A percentile compares a stretch with the other conserved stretches of the same genome.
phyloP scores from a whole-genome alignment of 495 filamentous ascomycete genomes.

The Aspergillus steynii region DNA sequence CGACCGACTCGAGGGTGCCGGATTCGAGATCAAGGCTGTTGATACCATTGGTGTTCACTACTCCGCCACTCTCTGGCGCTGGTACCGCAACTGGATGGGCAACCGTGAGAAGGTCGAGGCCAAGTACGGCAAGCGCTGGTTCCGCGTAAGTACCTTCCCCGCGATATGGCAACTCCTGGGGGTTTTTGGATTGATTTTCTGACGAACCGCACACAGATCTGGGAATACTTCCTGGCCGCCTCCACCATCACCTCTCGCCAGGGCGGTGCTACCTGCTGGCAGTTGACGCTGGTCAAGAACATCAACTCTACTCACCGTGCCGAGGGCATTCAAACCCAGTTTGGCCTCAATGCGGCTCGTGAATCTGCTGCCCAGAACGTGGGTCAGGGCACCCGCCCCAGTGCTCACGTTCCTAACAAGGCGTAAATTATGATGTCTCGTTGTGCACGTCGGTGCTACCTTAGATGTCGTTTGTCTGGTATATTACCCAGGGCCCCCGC shows the following conservation, averaged over 20 bases:
- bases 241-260: constrained; percentile 93
- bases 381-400: constrained; percentile 41
- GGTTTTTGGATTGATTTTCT: constrained; percentile 6
- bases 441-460: not conserved
- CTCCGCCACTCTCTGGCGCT: constrained; percentile 94
- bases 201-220: constrained; percentile 64
- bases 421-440: constrained; percentile 14
- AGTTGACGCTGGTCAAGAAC: constrained; percentile 96
- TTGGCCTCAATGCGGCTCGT: constrained; percentile 69
- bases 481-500: not conserved
- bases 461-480: not conserved
- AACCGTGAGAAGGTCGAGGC: constrained; percentile 93
- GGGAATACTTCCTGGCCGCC: constrained; percentile 96
- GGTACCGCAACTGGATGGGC: constrained; percentile 98
- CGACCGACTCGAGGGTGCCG: constrained; percentile 64
- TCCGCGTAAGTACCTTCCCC: constrained; percentile 68
- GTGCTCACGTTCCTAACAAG: constrained; percentile 42
- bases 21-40: constrained; percentile 61
- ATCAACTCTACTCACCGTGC: constrained; percentile 94
- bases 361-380: constrained; percentile 41
- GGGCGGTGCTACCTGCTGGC: constrained; percentile 91
- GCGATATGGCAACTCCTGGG: not conserved
- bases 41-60: constrained; percentile 97
- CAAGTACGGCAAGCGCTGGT: constrained; percentile 96
- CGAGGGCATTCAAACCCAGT: constrained; percentile 79